Evolutionary conservation across 2,329 filamentous ascomycete species (phyloP), one percentile per base, ranked within the genome.

Genomic region (Penicillium rolfsii): DNA sequence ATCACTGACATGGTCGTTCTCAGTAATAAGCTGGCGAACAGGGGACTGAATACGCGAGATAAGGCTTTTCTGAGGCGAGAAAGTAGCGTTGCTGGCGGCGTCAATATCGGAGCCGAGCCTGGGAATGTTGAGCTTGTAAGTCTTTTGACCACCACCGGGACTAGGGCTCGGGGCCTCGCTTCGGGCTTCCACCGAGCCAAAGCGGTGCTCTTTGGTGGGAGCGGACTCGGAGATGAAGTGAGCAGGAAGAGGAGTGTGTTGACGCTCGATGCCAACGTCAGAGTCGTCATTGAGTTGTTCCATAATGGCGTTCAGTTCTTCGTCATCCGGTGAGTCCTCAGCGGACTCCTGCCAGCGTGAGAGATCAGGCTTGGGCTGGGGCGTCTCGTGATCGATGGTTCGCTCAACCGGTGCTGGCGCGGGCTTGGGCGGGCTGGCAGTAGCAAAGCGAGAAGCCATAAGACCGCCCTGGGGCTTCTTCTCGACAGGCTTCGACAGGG

Each of bases 231-330:
- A 60, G 14, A 66, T 40, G 36, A 66, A 52, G 28, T 68, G 65
- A 57, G 65, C 58, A 49, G 73, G 68, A 35, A 67, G 67, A 24
- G 77, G 75, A 12, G 78, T 78, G 28, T 68, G 73, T n/a, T 75
- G 65, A 70, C 87, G 88, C 71, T 92, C 91, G 61, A 92, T 85
- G 12, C 91, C 91, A 74, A 90, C 86, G 55, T 89, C 87, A 1
- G 89, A 90, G 66, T 92, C 87, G 52, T 83, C 86, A 60, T 92
- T 89, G 69, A 97, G 84, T 62, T 95, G 89, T 65, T 89, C 87
- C 92, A 98, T 97, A 55, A 97, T 88, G 48, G 90, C 91, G 79
- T 97, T 93, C 70, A 97, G 93, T 72, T 97, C 93, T 67, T 94
- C 71, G 38, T 76, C 75, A 58, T 79, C 69, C n/a, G 69, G 70